Conservation (phyloP, 2,329 filamentous ascomycete species). For the Chalaropsis ovoidea region DNA sequence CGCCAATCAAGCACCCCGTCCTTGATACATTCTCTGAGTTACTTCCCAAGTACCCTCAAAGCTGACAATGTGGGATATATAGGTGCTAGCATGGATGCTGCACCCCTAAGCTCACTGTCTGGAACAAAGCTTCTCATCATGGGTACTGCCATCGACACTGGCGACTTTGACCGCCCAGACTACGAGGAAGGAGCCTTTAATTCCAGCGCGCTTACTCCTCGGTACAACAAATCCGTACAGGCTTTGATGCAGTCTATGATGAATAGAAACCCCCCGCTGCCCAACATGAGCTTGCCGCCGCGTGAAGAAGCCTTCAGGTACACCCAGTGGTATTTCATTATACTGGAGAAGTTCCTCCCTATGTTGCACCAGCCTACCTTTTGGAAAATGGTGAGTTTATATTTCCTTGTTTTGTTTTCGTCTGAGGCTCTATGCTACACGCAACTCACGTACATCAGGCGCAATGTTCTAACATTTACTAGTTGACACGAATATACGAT, state of each 20-base stretch:
- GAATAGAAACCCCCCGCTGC: constrained; percentile 48
- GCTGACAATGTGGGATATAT: constrained; percentile 55
- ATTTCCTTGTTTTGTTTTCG: no score
- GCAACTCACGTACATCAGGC: not conserved
- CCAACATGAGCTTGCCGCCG: constrained; percentile 50
- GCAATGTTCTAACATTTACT: constrained; percentile 7
- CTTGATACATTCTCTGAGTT: constrained; percentile 29
- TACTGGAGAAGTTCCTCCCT: constrained; percentile 61
- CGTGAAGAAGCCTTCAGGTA: constrained; percentile 57
- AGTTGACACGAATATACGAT: constrained; percentile 59
- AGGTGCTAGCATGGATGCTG: constrained; percentile 41
- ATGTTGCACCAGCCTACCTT: constrained; percentile 68
- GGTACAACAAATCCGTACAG: constrained; percentile 63
- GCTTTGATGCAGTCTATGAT: constrained; percentile 58
- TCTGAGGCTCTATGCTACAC: not conserved
- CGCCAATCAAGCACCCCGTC: constrained; percentile 24
- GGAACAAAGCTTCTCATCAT: constrained; percentile 69
- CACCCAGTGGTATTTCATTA: constrained; percentile 64
- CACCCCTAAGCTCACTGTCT: constrained; percentile 60
- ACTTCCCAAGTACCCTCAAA: constrained; percentile 44
- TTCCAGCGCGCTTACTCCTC: constrained; percentile 30
- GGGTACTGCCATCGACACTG: constrained; percentile 69
- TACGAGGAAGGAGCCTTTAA: constrained; percentile 43
- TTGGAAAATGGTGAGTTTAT: constrained; percentile 49
- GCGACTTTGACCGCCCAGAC: constrained; percentile 58